Evolutionary conservation across 441 rosid species (phyloP), one percentile per base, ranked within the genome.

Genomic region (Theobroma grandiflorum): DNA sequence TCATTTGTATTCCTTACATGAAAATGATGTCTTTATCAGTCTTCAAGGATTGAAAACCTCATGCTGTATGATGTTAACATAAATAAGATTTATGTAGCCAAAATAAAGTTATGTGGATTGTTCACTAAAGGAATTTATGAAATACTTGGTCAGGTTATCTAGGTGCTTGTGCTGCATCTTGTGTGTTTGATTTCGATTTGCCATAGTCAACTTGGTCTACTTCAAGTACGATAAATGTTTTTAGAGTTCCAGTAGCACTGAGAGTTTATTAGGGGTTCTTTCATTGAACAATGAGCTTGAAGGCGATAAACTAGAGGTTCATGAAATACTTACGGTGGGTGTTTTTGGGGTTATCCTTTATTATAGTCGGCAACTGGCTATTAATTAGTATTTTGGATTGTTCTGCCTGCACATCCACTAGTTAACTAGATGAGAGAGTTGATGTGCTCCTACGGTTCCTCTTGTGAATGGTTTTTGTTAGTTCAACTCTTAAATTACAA

Each of bases 201-300:
- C 57, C 57, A 20, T 45, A 12, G 74, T 69, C 11, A 1, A 69
- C 22, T 5, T 22, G 64, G 35, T 59, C 15, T 22, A 59, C 15
- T n/a, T n/a, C 22, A 14, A 18, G 15, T 58, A 40, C 38, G 31
- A n/a, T 43, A 20, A 11, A 45, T 43, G 55, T 22, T 68, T 68
- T 22, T 22, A 6, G 38, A 22, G 58, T 49, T 49, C 42, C 59
- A 70, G 7, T 49, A 38, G 42, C 57, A 45, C 40, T 14, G 40
- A 5, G 35, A 14, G 40, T 22, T 53, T 52, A 33, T 71, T 9
- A 35, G 20, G 62, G 45, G 71, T 61, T 62, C 70, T 61, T 16
- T 45, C 53, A 53, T 37, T 11, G 76, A 72, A n/a, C 37, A 57
- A 57, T 73, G 53, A 22, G 20, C 52, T 40, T 57, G 64, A 58